Base-by-base conservation (phyloP, 2,329 filamentous ascomycete genomes). In the Aspergillus sp. region DNA sequence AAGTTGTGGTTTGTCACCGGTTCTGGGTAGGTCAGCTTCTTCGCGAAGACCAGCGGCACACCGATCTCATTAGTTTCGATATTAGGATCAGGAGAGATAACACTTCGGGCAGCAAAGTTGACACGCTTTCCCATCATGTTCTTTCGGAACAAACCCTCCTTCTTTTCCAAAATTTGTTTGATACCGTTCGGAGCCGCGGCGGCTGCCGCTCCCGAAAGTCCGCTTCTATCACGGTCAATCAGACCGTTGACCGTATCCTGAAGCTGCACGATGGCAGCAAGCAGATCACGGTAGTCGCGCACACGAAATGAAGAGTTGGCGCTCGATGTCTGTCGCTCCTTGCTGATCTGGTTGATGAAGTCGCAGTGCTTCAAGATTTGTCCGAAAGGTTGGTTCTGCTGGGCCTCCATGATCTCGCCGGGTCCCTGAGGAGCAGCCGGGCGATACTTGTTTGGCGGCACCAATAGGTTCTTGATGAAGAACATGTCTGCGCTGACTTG, bases 121-220 rank as follows among this genome's bases (percentile, higher is more conserved):
- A 99, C 95, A 81, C 95, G 92, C 82, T 99, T 99, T 62, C 95
- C 95, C 95, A 99, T 99, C 95, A 99, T 98, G 78, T 99, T 97
- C 82, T 96, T 98, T 69, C 95, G 85, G 82, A 99, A 99, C 31
- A 99, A 83, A 65, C 95, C 95, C 73, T 99, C 96, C 78, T 99
- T 99, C 83, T 99, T 99, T 78, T 99, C 95, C 29, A 99, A 84
- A 72, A 93, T 90, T 73, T 99, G 95, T 79, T 99, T 99, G 79
- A 99, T 96, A 67, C 96, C 95, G 64, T 96, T 93, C 62, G 96
- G 91, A 55, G 91, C 90, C 57, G 88, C 84, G 69, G 89, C 88
- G 14, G 88, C 91, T 29, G 92, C 91, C 18, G 87, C 83, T 54
- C 92, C 92, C 64, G 90, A 88, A 3, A 92, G 83, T 2, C 92